Conservation (phyloP, 768 basidiomycete species). For the Tremella mesenterica region DNA sequence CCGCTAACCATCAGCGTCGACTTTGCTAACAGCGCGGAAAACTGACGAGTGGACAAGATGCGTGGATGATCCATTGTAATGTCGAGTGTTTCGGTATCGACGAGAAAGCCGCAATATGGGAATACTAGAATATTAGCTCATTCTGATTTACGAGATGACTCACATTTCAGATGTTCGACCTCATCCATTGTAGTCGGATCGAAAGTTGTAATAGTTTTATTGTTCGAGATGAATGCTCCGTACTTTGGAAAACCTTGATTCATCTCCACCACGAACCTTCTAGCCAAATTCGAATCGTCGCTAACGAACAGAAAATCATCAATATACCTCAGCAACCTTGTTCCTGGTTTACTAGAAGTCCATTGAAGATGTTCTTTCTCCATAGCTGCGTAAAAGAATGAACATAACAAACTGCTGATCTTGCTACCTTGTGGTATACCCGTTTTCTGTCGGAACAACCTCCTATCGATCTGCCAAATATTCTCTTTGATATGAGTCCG, state of each 20-base stretch:
- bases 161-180: neutral
- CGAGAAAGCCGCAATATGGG: slow-evolving; percentile 84
- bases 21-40: neutral
- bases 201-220: slow-evolving; percentile 86
- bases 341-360: slow-evolving; percentile 31
- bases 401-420: slow-evolving; percentile 86
- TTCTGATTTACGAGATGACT: neutral
- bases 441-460: slow-evolving; percentile 61
- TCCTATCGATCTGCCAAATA: slow-evolving; percentile 64
- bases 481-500: slow-evolving; percentile 87
- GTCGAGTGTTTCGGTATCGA: slow-evolving; percentile 67
- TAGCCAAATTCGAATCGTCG: slow-evolving; percentile 55
- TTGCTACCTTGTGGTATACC: slow-evolving; percentile 97
- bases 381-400: slow-evolving; percentile 87
- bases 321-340: slow-evolving; percentile 77
- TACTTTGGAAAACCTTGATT: slow-evolving; percentile 80
- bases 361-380: slow-evolving; percentile 55
- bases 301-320: slow-evolving; percentile 92
- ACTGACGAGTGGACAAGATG: slow-evolving; percentile 56
- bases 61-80: slow-evolving; percentile 70
- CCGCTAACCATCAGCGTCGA: slow-evolving; percentile 60
- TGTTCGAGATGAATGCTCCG: slow-evolving; percentile 77
- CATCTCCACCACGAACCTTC: slow-evolving; percentile 67
- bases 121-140: slow-evolving; percentile 53
- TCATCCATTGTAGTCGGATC: slow-evolving; percentile 34